Evolutionary conservation across 2,329 filamentous ascomycete species (phyloP), one percentile per base, ranked within the genome.

Genomic region (Ceratocystis lukuohia): DNA sequence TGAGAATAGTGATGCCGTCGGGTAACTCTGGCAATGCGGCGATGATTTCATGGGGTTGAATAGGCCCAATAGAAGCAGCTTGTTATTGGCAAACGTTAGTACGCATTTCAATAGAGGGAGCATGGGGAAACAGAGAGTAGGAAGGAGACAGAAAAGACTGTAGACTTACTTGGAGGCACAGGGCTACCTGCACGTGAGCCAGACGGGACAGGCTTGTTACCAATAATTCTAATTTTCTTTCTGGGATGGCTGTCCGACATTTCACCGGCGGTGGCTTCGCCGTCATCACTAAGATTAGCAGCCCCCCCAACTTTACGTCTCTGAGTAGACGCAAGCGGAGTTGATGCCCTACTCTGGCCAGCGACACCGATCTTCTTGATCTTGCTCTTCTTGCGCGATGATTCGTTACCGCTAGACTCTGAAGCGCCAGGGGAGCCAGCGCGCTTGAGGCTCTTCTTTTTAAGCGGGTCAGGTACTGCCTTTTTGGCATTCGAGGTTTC

Each of bases 391-490:
- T 89, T 90, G 77, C 94, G 87, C 28, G 86, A 84, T 0, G 89
- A 93, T 74, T 97, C 93, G 71, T 92, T 95, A 65, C 91, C 93
- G 74, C 91, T 96, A 8, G 91, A 91, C 74, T 97, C 93, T 1
- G 91, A 96, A 41, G 89, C 81, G 70, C 92, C 88, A 2, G 92
- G 91, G 17, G 91, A 96, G 20, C 91, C 91, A 41, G 89, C 83
- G 37, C 93, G 86, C 77, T 96, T 96, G 64, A 93, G 82, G 41
- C 80, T 81, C 72, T 84, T 86, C 73, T 84, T 84, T 74, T 83
- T 84, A 5, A 76, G 72, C 10, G 79, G 75, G 41, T 82, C 77
- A 4, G 53, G 70, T 28, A 75, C 71, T 66, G 77, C 77, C 65
- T 77, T 78, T 72, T 82, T 83, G 63, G 79, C 74, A 28, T 46